Conservation (phyloP, 2,329 filamentous ascomycete genomes). For the Amesomyces nigricolor region DNA sequence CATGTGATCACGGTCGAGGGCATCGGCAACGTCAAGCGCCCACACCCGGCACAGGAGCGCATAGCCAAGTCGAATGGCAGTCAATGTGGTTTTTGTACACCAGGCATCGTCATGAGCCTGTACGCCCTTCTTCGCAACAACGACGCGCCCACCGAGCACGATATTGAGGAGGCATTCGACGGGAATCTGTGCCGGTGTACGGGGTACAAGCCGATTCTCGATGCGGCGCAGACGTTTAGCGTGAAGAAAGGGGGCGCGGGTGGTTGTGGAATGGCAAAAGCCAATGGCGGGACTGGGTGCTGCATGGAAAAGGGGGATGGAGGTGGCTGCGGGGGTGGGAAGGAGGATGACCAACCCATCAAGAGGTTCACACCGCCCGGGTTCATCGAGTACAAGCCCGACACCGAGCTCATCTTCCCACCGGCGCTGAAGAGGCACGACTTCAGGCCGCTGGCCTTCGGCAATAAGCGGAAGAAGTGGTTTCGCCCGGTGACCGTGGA, state of each 20-base stretch:
- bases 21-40: constrained; percentile 79
- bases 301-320: constrained; percentile 54
- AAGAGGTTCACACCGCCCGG: constrained; percentile 77
- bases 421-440: constrained; percentile 77
- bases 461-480: constrained; percentile 93
- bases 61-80: constrained; percentile 88
- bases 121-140: constrained; percentile 91
- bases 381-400: constrained; percentile 89
- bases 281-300: constrained; percentile 43
- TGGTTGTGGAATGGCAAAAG: constrained; percentile 56
- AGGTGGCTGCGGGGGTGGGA: constrained; percentile 59
- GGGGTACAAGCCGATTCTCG: constrained; percentile 87
- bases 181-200: constrained; percentile 95
- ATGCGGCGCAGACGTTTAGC: constrained; percentile 88
- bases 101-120: constrained; percentile 95
- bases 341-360: constrained; percentile 49
- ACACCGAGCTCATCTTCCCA: constrained; percentile 93
- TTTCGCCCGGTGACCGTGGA: constrained; percentile 80
- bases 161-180: constrained; percentile 94
- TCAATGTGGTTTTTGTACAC: constrained; percentile 92
- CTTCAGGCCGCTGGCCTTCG: constrained; percentile 76
- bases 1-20: constrained; percentile 98
- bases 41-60: constrained; percentile 85
- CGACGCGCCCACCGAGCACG: constrained; percentile 66
- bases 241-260: constrained; percentile 42